Evolutionary conservation across 2,329 filamentous ascomycete genomes (phyloP), one percentile per base, ranked within the genome.

Genomic region (Alternaria dauci): DNA sequence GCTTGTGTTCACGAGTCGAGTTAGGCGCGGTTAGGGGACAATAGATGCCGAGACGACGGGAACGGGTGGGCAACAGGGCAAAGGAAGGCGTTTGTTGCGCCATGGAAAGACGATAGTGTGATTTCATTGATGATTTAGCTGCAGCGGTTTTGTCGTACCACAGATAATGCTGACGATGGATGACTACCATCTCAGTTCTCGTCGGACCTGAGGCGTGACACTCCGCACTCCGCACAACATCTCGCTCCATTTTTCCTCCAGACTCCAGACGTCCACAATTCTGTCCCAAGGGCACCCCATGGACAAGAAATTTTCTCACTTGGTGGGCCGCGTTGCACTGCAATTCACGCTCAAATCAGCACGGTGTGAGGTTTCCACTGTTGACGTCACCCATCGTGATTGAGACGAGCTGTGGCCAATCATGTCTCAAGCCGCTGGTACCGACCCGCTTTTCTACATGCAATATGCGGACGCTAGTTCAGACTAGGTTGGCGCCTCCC

Each of bases 391-490:
- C 51, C 46, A 63, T 60, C 46, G 53, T 34, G 44, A 41, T 52
- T 32, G 52, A 42, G 55, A 61, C 55, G 34, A 42, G 30, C 44
- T 36, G 38, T 34, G 14, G 58, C 63, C 66, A 68, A 53, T 65
- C 54, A 65, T 39, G 39, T 26, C 14, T 30, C 20, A 30, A 50
- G 54, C 38, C 46, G 46, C 47, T 65, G 66, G 65, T 56, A 58
- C 59, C 30, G 64, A 16, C 63, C 70, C 70, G 59, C 58, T 67
- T 63, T 70, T 68, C 47, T 41, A 48, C 54, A 65, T 71, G 69
- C 64, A 71, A 68, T 66, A 56, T 39, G 59, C 54, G 36, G 32
- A 47, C 53, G 53, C 54, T 68, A 68, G 67, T 44, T 55, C 39
- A 9, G 30, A 39, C 39, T 38, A 32, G 30, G 51, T 43, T 23